phyloP scores from a whole-genome alignment of 495 filamentous ascomycete species.

The Tuber melanosporum region DNA sequence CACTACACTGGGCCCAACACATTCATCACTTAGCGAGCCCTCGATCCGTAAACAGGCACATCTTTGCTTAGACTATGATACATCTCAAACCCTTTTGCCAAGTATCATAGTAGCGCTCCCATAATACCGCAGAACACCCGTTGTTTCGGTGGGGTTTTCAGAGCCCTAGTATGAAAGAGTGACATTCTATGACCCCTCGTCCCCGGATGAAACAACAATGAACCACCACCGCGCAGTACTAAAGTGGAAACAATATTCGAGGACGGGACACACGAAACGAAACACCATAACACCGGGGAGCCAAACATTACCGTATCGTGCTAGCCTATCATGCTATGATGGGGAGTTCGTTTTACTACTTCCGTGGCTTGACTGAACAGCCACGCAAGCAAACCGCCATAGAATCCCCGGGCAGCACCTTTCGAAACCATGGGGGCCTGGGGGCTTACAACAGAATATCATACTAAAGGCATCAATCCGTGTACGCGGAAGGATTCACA shows the following conservation, averaged over 20 bases:
- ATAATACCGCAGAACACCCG: neutral
- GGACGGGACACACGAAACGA: neutral
- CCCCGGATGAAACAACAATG: neutral
- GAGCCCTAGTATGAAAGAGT: neutral
- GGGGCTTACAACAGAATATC: neutral
- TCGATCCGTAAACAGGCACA: too few relatives aligned
- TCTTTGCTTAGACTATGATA: too few relatives aligned
- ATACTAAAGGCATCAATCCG: neutral
- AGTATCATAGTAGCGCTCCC: too few relatives aligned
- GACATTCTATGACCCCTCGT: neutral
- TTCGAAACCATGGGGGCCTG: too few relatives aligned
- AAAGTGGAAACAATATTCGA: neutral
- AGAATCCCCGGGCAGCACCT: neutral
- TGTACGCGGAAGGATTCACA: neutral
- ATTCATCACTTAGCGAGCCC: neutral
- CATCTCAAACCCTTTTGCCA: too few relatives aligned
- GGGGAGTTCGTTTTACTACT: neutral
- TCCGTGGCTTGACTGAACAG: neutral
- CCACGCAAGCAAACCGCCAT: neutral
- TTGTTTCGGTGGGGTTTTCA: neutral
- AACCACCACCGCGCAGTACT: neutral
- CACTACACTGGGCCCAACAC: too few relatives aligned
- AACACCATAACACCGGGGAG: neutral
- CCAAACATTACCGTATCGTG: neutral
- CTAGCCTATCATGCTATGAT: neutral